These are phyloP conservation scores for Breynia disticha DNA, from an alignment of 441 rosid genomes.

Conservation along the genomic window DNA sequence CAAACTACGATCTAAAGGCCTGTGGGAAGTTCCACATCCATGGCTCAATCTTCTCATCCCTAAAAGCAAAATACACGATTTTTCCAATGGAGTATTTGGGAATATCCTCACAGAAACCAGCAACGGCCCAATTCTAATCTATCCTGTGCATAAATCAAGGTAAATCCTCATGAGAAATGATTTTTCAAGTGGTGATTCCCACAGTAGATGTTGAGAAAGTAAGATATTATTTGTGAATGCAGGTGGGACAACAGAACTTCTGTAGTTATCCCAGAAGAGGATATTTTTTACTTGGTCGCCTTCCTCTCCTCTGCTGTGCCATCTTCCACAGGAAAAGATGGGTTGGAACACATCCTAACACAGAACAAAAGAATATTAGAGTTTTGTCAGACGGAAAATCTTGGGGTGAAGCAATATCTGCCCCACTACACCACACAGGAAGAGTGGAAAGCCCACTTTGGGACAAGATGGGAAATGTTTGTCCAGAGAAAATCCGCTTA, in stretches of 20 bases:
- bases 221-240: constrained; percentile 18
- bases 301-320: constrained; percentile 84
- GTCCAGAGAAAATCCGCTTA: constrained; percentile 61
- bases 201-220: constrained; percentile 8
- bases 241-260: constrained; percentile 98
- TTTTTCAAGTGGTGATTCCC: constrained; percentile 1
- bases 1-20: constrained; percentile 66
- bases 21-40: constrained; percentile 98
- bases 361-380: constrained; percentile 64
- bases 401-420: constrained; percentile 83
- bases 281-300: constrained; percentile 86
- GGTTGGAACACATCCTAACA: constrained; percentile 53
- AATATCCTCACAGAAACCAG: constrained; percentile 70
- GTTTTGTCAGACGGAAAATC: constrained; percentile 40
- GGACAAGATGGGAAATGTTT: constrained; percentile 60
- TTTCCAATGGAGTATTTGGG: constrained; percentile 71
- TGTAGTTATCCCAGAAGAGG: constrained; percentile 73
- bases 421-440: constrained; percentile 71
- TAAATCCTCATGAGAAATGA: constrained; percentile 19
- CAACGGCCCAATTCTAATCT: constrained; percentile 90
- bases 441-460: constrained; percentile 86
- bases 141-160: constrained; percentile 90
- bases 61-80: constrained; percentile 49
- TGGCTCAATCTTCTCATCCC: constrained; percentile 95
- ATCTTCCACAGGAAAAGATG: constrained; percentile 56